Percentiles rank a stretch among this genome's conserved stretches.
These are phyloP conservation scores for Spergularia marina DNA, from an alignment of 148 eudicot genomes.

Conservation along the genomic window DNA sequence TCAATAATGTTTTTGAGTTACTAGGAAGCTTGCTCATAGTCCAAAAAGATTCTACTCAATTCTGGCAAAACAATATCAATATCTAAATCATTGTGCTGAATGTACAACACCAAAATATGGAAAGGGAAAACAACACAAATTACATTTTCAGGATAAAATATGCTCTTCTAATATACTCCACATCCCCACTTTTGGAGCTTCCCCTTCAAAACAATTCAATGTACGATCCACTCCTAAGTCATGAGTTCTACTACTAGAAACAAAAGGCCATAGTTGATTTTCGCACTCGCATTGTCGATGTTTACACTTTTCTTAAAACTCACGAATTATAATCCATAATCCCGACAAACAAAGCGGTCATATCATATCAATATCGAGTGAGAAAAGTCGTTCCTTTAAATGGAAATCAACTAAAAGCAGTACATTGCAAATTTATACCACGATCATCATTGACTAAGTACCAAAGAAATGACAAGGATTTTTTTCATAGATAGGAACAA, in stretches of 20 bases:
- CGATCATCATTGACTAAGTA: too few relatives aligned
- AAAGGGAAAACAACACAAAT: neutral
- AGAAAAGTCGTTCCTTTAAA: too few relatives aligned
- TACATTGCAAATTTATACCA: neutral
- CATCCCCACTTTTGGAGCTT: neutral
- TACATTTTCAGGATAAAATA: neutral
- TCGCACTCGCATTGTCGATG: too few relatives aligned
- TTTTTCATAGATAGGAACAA: neutral
- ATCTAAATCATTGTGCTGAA: neutral
- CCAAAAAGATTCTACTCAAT: neutral
- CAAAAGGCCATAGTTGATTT: too few relatives aligned
- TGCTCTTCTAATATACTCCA: neutral
- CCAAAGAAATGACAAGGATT: neutral
- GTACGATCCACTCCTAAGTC: too few relatives aligned
- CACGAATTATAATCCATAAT: too few relatives aligned
- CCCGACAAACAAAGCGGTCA: too few relatives aligned
- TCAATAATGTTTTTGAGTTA: neutral
- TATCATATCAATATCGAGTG: too few relatives aligned
- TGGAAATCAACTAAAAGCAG: neutral
- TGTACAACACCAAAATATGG: conserved; percentile 4
- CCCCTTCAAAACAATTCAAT: too few relatives aligned
- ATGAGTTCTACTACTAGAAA: too few relatives aligned
- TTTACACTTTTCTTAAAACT: too few relatives aligned
- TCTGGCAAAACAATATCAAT: neutral
- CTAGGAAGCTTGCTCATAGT: neutral